phyloP scores from a whole-genome alignment of 163 green algal species.

The Scenedesmus sp. region DNA sequence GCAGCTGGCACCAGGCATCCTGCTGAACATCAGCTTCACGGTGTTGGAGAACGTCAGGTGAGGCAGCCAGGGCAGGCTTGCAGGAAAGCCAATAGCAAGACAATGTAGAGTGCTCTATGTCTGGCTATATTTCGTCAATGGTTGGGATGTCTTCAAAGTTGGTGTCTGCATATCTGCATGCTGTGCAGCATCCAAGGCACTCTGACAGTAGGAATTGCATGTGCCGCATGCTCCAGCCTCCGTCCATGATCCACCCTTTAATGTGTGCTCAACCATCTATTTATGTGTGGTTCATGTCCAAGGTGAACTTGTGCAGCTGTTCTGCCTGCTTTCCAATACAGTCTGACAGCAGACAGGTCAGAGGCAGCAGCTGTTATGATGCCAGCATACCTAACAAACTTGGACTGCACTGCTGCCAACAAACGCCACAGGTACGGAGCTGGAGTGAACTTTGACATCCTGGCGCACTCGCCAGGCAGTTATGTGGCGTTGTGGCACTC shows the following conservation, averaged over 20 bases:
- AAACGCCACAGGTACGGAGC: constrained; percentile 25
- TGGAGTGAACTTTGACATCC: constrained; percentile 40
- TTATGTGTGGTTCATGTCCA: not conserved
- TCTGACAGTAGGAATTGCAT: not conserved
- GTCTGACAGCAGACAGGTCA: not conserved
- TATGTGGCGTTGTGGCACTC: constrained; percentile 25
- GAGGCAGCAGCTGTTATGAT: not conserved
- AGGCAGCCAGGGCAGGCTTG: not conserved
- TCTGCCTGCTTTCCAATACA: not conserved
- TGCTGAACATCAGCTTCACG: constrained; percentile 7
- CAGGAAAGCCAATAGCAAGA: not conserved
- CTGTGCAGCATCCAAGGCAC: not conserved
- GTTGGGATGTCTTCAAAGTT: not conserved
- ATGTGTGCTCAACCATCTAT: not conserved
- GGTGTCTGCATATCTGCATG: not conserved
- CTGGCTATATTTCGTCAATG: too few species aligned
- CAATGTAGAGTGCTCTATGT: too few species aligned
- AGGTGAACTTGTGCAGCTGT: not conserved
- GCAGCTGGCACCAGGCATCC: not conserved
- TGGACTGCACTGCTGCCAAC: not conserved
- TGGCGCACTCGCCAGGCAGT: constrained; percentile 10
- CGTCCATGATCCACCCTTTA: not conserved
- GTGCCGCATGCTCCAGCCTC: not conserved
- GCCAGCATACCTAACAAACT: not conserved
- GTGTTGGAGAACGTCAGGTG: constrained; percentile 35